Conservation (phyloP, 1,284 basidiomycete genomes). For the Microbotryum intermedium region DNA sequence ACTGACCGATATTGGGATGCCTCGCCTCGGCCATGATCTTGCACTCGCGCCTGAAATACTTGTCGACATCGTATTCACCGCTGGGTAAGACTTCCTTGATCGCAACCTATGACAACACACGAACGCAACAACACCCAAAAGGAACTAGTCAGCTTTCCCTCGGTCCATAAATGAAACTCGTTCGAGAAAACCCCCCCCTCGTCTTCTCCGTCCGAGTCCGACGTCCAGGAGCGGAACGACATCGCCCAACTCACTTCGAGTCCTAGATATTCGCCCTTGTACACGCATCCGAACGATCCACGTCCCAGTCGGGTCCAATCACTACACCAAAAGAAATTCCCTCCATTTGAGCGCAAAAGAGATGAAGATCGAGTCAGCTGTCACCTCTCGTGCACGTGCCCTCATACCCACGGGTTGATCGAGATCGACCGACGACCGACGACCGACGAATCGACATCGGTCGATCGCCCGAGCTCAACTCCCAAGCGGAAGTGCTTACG, state of each 20-base stretch:
- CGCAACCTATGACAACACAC: constrained; percentile 5
- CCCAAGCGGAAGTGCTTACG: constrained; percentile 12
- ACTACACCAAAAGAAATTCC: neutral
- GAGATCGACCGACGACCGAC: too few relatives aligned
- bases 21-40: constrained; percentile 67
- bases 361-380: neutral
- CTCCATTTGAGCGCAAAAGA: too few relatives aligned
- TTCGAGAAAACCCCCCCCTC: constrained; percentile 86
- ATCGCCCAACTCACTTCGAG: neutral
- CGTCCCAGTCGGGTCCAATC: constrained; percentile 52
- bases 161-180: constrained; percentile 63
- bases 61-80: constrained; percentile 51
- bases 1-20: constrained; percentile 22
- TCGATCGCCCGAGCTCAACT: too few relatives aligned
- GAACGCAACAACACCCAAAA: constrained; percentile 14
- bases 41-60: constrained; percentile 98
- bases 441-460: too few relatives aligned
- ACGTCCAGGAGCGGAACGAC: neutral
- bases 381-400: neutral
- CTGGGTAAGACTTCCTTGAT: constrained; percentile 33
- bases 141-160: neutral
- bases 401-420: too few relatives aligned
- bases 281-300: constrained; percentile 87
- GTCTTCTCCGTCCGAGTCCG: constrained; percentile 59
- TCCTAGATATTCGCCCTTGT: constrained; percentile 54